Conservation (phyloP, 176 grass and related monocot genomes). For the Eragrostis nindensis region DNA sequence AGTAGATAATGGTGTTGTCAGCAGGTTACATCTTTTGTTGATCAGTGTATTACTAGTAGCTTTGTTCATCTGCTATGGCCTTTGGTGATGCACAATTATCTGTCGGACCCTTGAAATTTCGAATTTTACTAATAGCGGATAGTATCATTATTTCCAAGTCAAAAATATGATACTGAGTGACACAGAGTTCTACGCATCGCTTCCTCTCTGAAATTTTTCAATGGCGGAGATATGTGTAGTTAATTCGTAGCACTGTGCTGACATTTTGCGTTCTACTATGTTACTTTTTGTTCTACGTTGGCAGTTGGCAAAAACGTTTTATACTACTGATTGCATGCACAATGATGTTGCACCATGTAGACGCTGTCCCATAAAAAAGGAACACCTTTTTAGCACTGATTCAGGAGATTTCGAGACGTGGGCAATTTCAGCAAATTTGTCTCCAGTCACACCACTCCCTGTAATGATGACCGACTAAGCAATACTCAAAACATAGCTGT, state of each 20-base stretch:
- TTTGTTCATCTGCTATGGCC: too few species aligned
- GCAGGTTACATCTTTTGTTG: too few species aligned
- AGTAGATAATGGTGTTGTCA: too few species aligned
- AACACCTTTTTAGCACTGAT: slow-evolving; percentile 44
- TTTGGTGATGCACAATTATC: too few species aligned
- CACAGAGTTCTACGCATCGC: not conserved
- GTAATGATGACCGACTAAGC: slow-evolving; percentile 15
- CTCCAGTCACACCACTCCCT: not conserved
- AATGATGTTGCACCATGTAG: slow-evolving; percentile 22
- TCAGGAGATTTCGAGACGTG: slow-evolving; percentile 23
- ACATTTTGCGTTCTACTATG: too few species aligned
- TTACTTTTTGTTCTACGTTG: not conserved
- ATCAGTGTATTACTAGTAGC: too few species aligned
- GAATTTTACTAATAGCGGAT: too few species aligned
- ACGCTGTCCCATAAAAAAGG: slow-evolving; percentile 21
- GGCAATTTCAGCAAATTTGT: slow-evolving; percentile 10
- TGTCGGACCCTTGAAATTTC: too few species aligned
- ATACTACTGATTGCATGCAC: not conserved
- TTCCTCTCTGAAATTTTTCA: not conserved
- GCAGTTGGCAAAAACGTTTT: not conserved
- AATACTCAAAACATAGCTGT: too few species aligned
- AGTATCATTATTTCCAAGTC: not conserved
- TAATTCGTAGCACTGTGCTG: too few species aligned
- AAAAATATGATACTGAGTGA: not conserved
- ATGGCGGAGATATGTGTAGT: not conserved